A percentile compares a stretch with the other conserved stretches of the same genome.
phyloP scores from a whole-genome alignment of 2,329 filamentous ascomycete species.

The Pseudogymnoascus sp. region DNA sequence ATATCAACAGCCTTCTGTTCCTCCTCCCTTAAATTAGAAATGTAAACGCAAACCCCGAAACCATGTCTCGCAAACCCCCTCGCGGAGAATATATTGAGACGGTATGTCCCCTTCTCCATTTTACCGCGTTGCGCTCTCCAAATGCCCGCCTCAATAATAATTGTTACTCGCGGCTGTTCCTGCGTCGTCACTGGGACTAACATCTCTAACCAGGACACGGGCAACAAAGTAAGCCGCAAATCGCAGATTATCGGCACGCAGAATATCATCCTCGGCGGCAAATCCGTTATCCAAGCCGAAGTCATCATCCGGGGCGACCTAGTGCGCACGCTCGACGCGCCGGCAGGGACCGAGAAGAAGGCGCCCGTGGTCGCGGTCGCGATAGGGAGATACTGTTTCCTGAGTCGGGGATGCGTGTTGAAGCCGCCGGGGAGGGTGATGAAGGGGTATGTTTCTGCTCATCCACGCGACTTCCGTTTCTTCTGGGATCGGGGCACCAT shows the following conservation, averaged over 20 bases:
- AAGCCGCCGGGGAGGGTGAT: constrained; percentile 77
- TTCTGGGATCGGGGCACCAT: neutral
- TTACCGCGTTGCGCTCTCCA: neutral
- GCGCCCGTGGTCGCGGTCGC: constrained; percentile 54
- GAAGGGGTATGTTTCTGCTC: constrained; percentile 47
- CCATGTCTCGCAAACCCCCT: constrained; percentile 67
- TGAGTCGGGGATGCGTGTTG: constrained; percentile 69
- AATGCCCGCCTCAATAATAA: constrained; percentile 3
- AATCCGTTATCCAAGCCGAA: constrained; percentile 91
- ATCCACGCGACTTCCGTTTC: constrained; percentile 23
- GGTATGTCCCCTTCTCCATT: constrained; percentile 43
- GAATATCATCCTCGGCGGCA: constrained; percentile 95
- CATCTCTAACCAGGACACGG: constrained; percentile 62
- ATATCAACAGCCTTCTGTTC: neutral
- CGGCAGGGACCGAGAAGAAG: constrained; percentile 15
- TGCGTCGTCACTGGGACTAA: constrained; percentile 3
- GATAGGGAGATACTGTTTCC: constrained; percentile 86
- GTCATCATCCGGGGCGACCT: constrained; percentile 92
- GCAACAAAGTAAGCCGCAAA: constrained; percentile 94
- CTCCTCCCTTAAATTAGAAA: neutral
- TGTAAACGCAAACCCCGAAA: constrained; percentile 9
- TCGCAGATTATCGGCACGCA: constrained; percentile 89
- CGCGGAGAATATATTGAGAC: constrained; percentile 98
- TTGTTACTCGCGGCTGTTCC: neutral
- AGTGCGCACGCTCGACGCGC: constrained; percentile 44